Percentiles rank a stretch among this genome's conserved stretches.
phyloP scores from a whole-genome alignment of 2,329 filamentous ascomycete genomes.

The Apiospora arundinis region DNA sequence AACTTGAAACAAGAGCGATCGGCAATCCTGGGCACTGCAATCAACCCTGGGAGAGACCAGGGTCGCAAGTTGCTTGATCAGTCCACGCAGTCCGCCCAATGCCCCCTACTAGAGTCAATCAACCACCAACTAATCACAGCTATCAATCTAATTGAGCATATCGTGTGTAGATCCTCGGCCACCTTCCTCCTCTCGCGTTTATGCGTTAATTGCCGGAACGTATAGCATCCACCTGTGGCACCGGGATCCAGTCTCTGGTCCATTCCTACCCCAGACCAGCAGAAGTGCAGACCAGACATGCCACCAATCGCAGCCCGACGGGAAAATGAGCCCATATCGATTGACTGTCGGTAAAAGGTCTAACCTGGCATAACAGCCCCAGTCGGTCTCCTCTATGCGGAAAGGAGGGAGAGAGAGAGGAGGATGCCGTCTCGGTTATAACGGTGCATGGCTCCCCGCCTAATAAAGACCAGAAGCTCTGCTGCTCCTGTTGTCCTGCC shows the following conservation, averaged over 20 bases:
- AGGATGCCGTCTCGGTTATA: not conserved
- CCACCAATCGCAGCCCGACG: conserved; percentile 7
- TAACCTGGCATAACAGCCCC: not conserved
- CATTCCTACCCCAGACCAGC: conserved; percentile 11
- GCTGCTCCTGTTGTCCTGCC: not conserved
- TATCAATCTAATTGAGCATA: not conserved
- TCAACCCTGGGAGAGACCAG: not conserved
- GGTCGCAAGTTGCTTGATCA: not conserved
- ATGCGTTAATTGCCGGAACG: conserved; percentile 14
- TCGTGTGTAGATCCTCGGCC: conserved; percentile 12
- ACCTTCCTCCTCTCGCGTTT: not conserved
- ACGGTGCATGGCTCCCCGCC: not conserved
- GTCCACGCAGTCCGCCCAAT: not conserved
- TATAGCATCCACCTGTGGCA: not conserved
- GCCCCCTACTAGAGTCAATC: not conserved
- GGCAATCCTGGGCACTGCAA: conserved; percentile 14
- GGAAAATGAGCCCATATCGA: conserved; percentile 14
- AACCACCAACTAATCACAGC: not conserved
- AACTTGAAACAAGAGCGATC: conserved; percentile 6
- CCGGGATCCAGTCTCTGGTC: not conserved
- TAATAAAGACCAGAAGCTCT: conserved; percentile 1
- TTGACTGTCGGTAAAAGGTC: conserved; percentile 6
- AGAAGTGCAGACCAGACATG: not conserved
- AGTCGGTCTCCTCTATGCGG: not conserved
- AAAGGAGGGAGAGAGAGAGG: not conserved